These are phyloP conservation scores for Diutina scorzettiae DNA, from an alignment of 1,139 yeast genomes.

Conservation along the genomic window DNA sequence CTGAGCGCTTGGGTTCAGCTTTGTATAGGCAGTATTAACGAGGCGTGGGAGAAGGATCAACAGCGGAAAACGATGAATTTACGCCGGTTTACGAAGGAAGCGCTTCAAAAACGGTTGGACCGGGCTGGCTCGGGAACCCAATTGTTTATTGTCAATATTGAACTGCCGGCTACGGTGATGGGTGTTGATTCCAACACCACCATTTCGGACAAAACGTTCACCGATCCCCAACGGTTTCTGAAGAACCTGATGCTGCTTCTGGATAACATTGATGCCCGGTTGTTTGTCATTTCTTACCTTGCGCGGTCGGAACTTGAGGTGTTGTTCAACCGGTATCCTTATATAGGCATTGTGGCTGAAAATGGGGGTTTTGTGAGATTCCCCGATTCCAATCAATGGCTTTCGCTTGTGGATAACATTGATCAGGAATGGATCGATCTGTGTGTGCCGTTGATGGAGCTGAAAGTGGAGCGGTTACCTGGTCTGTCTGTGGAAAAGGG, in stretches of 20 bases:
- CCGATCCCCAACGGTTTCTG: neutral
- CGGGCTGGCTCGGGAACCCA: conserved; percentile 25
- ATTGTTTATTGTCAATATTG: conserved; percentile 45
- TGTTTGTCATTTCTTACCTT: conserved; percentile 14
- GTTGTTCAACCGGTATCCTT: conserved; percentile 53
- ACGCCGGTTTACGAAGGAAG: conserved; percentile 16
- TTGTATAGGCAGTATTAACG: conserved; percentile 43
- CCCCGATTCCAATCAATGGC: conserved; percentile 48
- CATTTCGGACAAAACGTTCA: conserved; percentile 1
- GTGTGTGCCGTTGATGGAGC: conserved; percentile 45
- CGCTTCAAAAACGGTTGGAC: conserved; percentile 27
- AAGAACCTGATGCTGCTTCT: neutral
- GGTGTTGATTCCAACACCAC: neutral
- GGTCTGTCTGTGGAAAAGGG: conserved; percentile 64
- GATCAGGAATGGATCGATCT: conserved; percentile 53
- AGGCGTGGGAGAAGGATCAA: conserved; percentile 52
- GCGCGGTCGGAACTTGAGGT: conserved; percentile 55
- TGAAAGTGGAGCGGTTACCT: conserved; percentile 69
- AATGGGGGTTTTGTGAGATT: conserved; percentile 69
- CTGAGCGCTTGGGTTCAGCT: conserved; percentile 63
- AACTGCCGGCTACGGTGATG: conserved; percentile 23
- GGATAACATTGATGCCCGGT: neutral
- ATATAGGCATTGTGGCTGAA: conserved; percentile 78
- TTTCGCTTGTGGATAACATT: conserved; percentile 43
- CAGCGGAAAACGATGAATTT: conserved; percentile 17